Evolutionary conservation across 495 filamentous ascomycete genomes (phyloP), one percentile per base, ranked within the genome.

Genomic region (Neurospora sp.): DNA sequence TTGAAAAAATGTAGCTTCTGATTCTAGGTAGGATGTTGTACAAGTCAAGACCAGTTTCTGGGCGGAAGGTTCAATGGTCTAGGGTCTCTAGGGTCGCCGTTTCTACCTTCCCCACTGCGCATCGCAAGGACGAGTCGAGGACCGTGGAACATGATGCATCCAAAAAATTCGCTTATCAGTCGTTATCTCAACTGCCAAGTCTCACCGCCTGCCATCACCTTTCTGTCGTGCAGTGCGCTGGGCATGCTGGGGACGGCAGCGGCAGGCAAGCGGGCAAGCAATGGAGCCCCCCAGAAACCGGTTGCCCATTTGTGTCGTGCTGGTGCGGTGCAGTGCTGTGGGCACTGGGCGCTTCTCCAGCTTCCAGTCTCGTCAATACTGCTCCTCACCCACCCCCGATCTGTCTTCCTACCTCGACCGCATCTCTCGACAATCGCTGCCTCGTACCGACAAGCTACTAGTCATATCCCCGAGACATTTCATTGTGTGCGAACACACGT

Each of bases 131-230:
- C 27, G 65, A 72, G 35, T 70, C 27, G 53, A 61, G 53, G 6
- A 61, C 22, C 53, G 69, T 75, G 76, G 71, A 69, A 69, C 65
- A 44, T 69, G 16, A 41, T 20, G 44, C 71, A 65, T 37, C 78
- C 42, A 69, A 73, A 79, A 81, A 81, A 78, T 78, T 79, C 79
- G 70, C 53, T 80, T 80, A 80, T 80, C 78, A 72, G 42, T 22
- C 22, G 71, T 80, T 80, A 80, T 80, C 79, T 45, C 14, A 70
- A 73, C 72, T 80, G 79, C 78, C 79, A 40, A 27, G 14, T 0
- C 44, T 53, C 69, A 78, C 79, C 79, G 79, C 79, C 70, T 65
- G 53, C 27, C 22, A 18, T 65, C 53, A 18, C 3, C 53, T 65
- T 61, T 65, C 48, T 59, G 48, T 59, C 48, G 53, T 65, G 53